Evolutionary conservation across 371 early-diverging fungal genomes (phyloP).

Genomic region (Apophysomyces trapeziformis): DNA sequence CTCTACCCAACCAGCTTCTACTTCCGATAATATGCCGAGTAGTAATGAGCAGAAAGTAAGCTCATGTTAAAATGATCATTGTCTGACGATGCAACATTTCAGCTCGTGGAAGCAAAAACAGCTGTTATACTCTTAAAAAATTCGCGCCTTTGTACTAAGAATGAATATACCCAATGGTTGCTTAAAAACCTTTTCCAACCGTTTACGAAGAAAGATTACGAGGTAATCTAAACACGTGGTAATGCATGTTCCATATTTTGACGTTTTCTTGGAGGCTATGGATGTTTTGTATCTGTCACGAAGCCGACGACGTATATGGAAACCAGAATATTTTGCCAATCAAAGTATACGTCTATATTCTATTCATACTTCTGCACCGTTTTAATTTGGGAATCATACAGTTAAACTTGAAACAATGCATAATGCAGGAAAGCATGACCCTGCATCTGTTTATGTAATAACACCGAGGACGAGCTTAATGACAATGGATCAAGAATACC

Average conservation of each 20-base stretch:
- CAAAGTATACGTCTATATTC: not conserved
- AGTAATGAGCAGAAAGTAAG: conserved; percentile 6
- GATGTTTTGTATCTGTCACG: conserved; percentile 46
- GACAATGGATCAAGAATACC: conserved; percentile 63
- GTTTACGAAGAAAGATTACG: conserved; percentile 32
- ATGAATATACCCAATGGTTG: conserved; percentile 54
- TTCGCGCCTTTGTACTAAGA: conserved; percentile 42
- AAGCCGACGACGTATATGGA: conserved; percentile 44
- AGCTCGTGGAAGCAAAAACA: conserved; percentile 49
- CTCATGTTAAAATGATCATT: conserved; percentile 1
- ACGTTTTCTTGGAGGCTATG: conserved; percentile 23
- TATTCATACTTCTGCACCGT: not conserved
- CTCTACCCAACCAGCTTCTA: not conserved
- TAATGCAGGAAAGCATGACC: not conserved
- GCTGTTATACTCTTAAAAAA: conserved; percentile 46
- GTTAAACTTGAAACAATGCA: conserved; percentile 15
- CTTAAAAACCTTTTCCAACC: conserved; percentile 50
- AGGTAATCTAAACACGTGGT: conserved; percentile 25
- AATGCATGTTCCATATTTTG: not conserved
- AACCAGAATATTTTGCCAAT: conserved; percentile 21
- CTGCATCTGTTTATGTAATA: conserved; percentile 40
- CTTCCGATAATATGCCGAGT: not conserved
- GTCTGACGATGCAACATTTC: not conserved
- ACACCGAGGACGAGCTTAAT: conserved; percentile 71
- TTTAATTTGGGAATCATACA: not conserved